Conservation (phyloP, 345 rosid species). For the Anastatica hierochuntica region DNA sequence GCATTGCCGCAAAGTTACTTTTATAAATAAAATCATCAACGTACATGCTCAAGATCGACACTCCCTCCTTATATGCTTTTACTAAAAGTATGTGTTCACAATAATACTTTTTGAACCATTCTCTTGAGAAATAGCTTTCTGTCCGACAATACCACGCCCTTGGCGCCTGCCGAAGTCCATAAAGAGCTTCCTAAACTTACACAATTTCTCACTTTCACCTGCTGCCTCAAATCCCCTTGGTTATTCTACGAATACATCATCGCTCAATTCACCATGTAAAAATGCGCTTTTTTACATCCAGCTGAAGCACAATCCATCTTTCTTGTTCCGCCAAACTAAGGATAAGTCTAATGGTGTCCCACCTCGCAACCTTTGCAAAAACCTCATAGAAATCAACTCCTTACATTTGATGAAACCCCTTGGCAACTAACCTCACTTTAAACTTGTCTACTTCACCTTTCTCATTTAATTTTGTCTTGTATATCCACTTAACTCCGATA, state of each 20-base stretch:
- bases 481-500: background rate
- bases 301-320: background rate
- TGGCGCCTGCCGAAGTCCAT: background rate
- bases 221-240: background rate
- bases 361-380: background rate
- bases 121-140: background rate
- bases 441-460: background rate
- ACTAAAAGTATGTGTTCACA: background rate
- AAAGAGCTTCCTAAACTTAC: background rate
- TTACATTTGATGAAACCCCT: background rate
- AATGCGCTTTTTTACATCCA: background rate
- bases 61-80: background rate
- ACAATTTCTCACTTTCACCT: background rate
- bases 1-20: background rate
- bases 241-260: background rate
- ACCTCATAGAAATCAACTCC: background rate
- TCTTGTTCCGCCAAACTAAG: background rate
- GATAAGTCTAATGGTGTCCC: background rate
- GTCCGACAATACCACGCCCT: background rate
- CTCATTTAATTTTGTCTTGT: background rate
- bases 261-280: background rate
- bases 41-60: background rate
- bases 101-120: background rate
- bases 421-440: background rate
- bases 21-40: background rate